Evolutionary conservation across 345 rosid species (phyloP), one percentile per base, ranked within the genome.

Genomic region (Citrus reticulata): DNA sequence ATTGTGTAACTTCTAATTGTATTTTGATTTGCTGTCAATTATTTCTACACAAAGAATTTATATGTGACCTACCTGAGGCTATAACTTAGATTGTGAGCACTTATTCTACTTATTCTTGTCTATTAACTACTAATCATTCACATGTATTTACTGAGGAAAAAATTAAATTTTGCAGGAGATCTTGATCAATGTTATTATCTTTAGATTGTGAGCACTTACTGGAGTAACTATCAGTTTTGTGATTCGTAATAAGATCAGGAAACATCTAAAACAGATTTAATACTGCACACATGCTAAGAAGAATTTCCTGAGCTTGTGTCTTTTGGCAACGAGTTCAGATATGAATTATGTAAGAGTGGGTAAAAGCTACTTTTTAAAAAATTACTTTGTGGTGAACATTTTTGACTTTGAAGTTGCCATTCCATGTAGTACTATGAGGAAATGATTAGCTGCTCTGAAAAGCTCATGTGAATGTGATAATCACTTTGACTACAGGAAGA

Each of bases 1-100:
- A 69, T 58, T 74, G 73, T 75, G 84, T 71, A 68, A 75, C 78
- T 62, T 70, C 78, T 58, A 77, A 67, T 61, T 83, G 83, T 80
- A 79, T 69, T 75, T 75, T 55, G 34, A 49, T 79, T 68, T 79
- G 78, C 61, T 79, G 40, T 74, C 58, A 10, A 17, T 59, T 67
- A 49, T 22, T 49, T 80, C 35, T 67, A 68, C 35, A 61, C 42
- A 77, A 3, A 32, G 59, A 83, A 66, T 1, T 68, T n/a, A 7
- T 20, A 29, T 54, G 25, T 51, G 4, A 13, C 51, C 51, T 11
- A 13, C 5, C 51, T 11, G 5, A 46, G 16, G 51, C 51, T 46
- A 3, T 16, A 46, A 13, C 51, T 46, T 13, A 46, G 51, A 13
- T 1, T 13, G 17, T 46, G 51, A 46, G 51, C 51, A 42, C 51